A percentile compares a stretch with the other conserved stretches of the same genome.
phyloP scores from a whole-genome alignment of 2,329 filamentous ascomycete species.

The Fusarium heterosporum region DNA sequence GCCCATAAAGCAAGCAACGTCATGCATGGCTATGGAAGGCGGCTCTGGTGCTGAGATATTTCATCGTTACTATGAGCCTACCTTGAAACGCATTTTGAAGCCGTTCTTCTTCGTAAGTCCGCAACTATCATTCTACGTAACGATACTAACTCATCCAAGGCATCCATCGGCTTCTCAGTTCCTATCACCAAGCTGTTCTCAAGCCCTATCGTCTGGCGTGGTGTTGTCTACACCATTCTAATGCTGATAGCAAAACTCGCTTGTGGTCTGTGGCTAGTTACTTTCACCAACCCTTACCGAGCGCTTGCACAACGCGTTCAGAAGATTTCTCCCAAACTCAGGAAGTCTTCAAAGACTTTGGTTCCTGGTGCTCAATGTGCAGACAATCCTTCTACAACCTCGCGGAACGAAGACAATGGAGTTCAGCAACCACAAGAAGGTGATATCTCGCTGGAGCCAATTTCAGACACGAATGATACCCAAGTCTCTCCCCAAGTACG shows the following conservation, averaged over 20 bases:
- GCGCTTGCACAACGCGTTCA: background rate
- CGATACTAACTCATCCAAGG: slow-evolving; percentile 45
- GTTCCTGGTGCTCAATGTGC: slow-evolving; percentile 29
- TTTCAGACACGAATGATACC: background rate
- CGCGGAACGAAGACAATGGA: background rate
- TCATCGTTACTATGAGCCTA: slow-evolving; percentile 50
- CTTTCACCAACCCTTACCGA: slow-evolving; percentile 25
- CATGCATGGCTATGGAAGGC: background rate
- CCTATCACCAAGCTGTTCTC: slow-evolving; percentile 78
- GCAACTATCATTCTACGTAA: accelerated
- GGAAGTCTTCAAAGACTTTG: slow-evolving; percentile 3
- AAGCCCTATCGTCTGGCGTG: slow-evolving; percentile 74
- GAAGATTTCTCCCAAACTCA: background rate
- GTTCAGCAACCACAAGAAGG: background rate
- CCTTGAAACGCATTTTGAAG: slow-evolving; percentile 66
- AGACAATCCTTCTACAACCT: background rate
- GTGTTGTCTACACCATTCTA: slow-evolving; percentile 76
- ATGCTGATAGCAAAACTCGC: slow-evolving; percentile 74
- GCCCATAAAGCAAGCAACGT: background rate
- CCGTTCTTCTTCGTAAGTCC: slow-evolving; percentile 77
- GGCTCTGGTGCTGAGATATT: slow-evolving; percentile 29
- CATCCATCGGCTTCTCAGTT: slow-evolving; percentile 80
- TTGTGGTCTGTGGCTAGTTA: slow-evolving; percentile 70
- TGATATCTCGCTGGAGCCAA: background rate
- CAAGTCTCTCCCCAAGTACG: background rate